Evolutionary conservation across 495 filamentous ascomycete genomes (phyloP).

Genomic region (Delitschia confertaspora): DNA sequence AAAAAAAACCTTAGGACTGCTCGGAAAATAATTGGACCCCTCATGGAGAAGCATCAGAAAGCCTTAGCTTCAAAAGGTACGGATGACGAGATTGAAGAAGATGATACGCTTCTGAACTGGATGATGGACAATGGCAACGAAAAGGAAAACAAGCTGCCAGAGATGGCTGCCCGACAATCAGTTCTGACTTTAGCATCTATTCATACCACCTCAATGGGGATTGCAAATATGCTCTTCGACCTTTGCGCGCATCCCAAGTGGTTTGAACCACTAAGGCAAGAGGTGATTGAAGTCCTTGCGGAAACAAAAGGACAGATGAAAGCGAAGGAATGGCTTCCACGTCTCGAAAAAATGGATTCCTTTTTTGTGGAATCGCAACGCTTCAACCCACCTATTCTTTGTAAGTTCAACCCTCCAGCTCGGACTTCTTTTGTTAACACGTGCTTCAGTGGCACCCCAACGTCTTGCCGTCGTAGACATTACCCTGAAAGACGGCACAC

Average conservation of each 20-base stretch:
- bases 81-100: slow-evolving; percentile 1
- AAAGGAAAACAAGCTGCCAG: slow-evolving; percentile 3
- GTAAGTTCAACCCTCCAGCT: slow-evolving; percentile 29
- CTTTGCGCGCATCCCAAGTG: slow-evolving; percentile 42
- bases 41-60: slow-evolving; percentile 11
- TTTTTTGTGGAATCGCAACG: slow-evolving; percentile 48
- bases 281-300: slow-evolving; percentile 39
- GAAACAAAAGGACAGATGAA: slow-evolving; percentile 29
- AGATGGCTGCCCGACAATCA: slow-evolving; percentile 8
- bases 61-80: background rate
- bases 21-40: slow-evolving; percentile 7
- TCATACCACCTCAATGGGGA: slow-evolving; percentile 18
- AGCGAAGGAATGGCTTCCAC: slow-evolving; percentile 36
- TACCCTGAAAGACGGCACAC: slow-evolving; percentile 26
- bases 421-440: slow-evolving; percentile 1
- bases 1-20: slow-evolving; percentile 8
- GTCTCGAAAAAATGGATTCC: slow-evolving; percentile 45
- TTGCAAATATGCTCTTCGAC: slow-evolving; percentile 34
- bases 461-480: slow-evolving; percentile 20
- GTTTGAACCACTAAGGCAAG: slow-evolving; percentile 43
- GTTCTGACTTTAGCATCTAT: slow-evolving; percentile 19
- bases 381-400: slow-evolving; percentile 34
- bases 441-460: slow-evolving; percentile 13
- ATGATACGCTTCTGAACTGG: slow-evolving; percentile 18
- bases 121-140: slow-evolving; percentile 19